Conservation (phyloP, 257 asterid species). For the Hygrophila difformis region DNA sequence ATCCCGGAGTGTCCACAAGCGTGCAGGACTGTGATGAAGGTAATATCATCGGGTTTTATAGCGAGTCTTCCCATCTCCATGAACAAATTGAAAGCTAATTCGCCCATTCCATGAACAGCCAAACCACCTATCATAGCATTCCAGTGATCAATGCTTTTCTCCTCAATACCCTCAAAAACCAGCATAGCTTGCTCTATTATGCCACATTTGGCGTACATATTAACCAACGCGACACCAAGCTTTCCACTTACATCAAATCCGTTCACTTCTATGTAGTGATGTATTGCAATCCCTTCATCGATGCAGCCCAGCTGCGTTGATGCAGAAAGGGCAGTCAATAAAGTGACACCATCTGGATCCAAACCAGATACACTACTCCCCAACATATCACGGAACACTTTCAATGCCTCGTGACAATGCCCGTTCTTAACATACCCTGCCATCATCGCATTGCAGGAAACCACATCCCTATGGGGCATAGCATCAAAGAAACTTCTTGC, state of each 20-base stretch:
- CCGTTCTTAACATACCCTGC: slow-evolving; percentile 65
- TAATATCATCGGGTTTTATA: slow-evolving; percentile 59
- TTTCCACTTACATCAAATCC: slow-evolving; percentile 40
- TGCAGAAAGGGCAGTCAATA: slow-evolving; percentile 70
- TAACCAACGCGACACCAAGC: slow-evolving; percentile 64
- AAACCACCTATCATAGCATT: slow-evolving; percentile 87
- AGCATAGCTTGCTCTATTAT: slow-evolving; percentile 44
- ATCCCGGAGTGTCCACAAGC: slow-evolving; percentile 88
- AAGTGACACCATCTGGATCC: slow-evolving; percentile 54
- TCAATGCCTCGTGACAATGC: slow-evolving; percentile 43
- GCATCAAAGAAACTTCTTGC: slow-evolving; percentile 60
- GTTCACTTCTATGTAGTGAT: slow-evolving; percentile 31
- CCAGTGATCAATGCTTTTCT: slow-evolving; percentile 59
- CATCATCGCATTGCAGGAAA: slow-evolving; percentile 90
- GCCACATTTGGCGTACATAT: slow-evolving; percentile 91
- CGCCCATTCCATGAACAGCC: slow-evolving; percentile 71
- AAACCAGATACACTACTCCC: slow-evolving; percentile 17
- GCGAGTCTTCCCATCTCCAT: slow-evolving; percentile 54
- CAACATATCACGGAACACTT: slow-evolving; percentile 56
- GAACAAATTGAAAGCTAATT: slow-evolving; percentile 58
- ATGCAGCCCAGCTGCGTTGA: slow-evolving; percentile 52
- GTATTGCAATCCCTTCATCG: slow-evolving; percentile 50
- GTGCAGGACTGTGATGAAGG: slow-evolving; percentile 57
- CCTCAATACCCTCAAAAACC: slow-evolving; percentile 41
- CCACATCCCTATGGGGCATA: slow-evolving; percentile 70